Evolutionary conservation across 768 basidiomycete species (phyloP).

Genomic region (Leccinum pellstonianum): DNA sequence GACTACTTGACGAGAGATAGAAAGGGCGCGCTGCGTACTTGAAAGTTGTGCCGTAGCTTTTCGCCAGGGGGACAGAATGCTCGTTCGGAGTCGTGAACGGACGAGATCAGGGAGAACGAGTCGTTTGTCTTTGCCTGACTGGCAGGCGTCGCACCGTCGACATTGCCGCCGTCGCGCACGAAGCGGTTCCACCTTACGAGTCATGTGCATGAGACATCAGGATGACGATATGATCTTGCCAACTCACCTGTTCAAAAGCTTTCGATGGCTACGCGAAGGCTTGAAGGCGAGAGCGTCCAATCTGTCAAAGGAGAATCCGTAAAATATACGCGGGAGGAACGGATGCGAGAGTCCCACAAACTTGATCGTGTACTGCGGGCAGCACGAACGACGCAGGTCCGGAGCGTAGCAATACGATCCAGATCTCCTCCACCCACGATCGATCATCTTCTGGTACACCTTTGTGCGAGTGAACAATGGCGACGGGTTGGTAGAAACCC

Average conservation of each 20-base stretch:
- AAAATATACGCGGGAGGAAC: slow-evolving; percentile 13
- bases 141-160: slow-evolving; percentile 18
- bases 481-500: neutral
- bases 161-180: slow-evolving; percentile 45
- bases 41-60: slow-evolving; percentile 51
- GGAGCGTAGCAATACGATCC: slow-evolving; percentile 88
- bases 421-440: slow-evolving; percentile 82
- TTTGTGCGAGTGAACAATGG: slow-evolving; percentile 28
- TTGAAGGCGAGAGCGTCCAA: slow-evolving; percentile 66
- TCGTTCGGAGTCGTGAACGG: slow-evolving; percentile 59
- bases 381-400: slow-evolving; percentile 77
- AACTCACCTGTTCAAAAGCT: slow-evolving; percentile 64
- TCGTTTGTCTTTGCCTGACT: slow-evolving; percentile 12
- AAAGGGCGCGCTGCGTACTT: slow-evolving; percentile 39
- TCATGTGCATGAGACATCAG: neutral
- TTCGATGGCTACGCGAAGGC: slow-evolving; percentile 71
- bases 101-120: slow-evolving; percentile 42
- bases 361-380: slow-evolving; percentile 95
- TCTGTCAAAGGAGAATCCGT: slow-evolving; percentile 37
- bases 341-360: slow-evolving; percentile 32
- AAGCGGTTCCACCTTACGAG: slow-evolving; percentile 69
- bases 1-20: neutral
- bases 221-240: neutral
- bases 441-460: slow-evolving; percentile 82
- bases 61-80: slow-evolving; percentile 29